Evolutionary conservation across 2,329 filamentous ascomycete genomes (phyloP).

Genomic region (Leptographium wingfieldii): DNA sequence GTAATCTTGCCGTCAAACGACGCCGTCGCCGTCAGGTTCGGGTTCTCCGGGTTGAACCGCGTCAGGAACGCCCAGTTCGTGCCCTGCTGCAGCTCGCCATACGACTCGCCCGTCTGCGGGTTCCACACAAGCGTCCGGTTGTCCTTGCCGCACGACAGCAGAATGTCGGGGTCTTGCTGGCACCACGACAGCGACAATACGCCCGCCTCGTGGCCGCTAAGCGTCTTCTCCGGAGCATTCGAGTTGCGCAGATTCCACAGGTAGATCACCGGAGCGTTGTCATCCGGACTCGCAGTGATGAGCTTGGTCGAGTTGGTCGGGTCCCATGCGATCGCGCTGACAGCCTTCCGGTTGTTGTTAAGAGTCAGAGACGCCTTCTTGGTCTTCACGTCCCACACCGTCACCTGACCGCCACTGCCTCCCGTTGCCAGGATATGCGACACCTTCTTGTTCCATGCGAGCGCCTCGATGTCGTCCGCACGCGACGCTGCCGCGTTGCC

Average conservation of each 20-base stretch:
- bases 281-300: constrained; percentile 80
- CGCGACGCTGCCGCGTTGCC: constrained; percentile 70
- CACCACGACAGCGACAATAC: constrained; percentile 95
- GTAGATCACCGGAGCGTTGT: constrained; percentile 75
- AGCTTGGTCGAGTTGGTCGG: constrained; percentile 91
- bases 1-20: constrained; percentile 96
- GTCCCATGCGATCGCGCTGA: constrained; percentile 95
- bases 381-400: constrained; percentile 95
- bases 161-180: constrained; percentile 71
- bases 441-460: constrained; percentile 98
- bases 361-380: constrained; percentile 95
- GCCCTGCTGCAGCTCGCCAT: constrained; percentile 89
- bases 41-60: constrained; percentile 86
- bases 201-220: constrained; percentile 88
- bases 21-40: constrained; percentile 82
- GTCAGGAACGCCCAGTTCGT: constrained; percentile 99
- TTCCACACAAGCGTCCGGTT: constrained; percentile 96
- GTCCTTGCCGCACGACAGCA: constrained; percentile 92
- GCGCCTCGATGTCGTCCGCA: constrained; percentile 87
- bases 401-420: constrained; percentile 86
- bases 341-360: constrained; percentile 88
- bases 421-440: constrained; percentile 92
- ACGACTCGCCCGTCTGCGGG: constrained; percentile 73
- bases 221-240: constrained; percentile 78
- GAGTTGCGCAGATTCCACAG: constrained; percentile 95